Base-by-base conservation (phyloP, 2,329 filamentous ascomycete species). In the Elsinoe necatrix region DNA sequence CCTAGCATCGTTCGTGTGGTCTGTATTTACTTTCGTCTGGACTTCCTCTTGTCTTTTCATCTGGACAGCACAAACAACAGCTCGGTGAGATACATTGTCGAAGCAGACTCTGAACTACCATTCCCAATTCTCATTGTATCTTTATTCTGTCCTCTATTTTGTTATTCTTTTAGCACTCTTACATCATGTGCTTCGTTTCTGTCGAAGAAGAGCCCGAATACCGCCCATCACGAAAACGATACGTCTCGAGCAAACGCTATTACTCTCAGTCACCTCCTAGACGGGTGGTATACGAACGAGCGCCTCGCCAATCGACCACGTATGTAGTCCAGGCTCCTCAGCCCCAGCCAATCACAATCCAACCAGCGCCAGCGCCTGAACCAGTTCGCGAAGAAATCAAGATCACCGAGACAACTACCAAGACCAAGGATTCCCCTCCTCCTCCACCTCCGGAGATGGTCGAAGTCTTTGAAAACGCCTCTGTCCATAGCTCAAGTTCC, bases 111-210 rank as follows among this genome's bases (percentile, higher is more conserved):
- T 37, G 5, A 37, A 31, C 42, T 50, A 25, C 52, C 25, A 31
- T 43, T n/a, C 27, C 4, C 25, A 45, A 42, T 23, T 35, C 54
- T 51, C 55, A 20, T 51, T 55, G 54, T 50, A 39, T 34, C 16
- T 27, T 29, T 48, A 6, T 27, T 48, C 6, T 52, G 25, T 52
- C 6, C 6, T 18, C 11, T 23, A 16, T 11, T 37, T 21, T n/a
- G 11, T 14, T 52, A 6, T 37, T n/a, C 48, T n/a, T 27, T 23
- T 25, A 16, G 31, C 8, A 37, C 8, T 21, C 1, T n/a, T 3
- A n/a, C n/a, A 52, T 8, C 31, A 76, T 77, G 75, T 77, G 75
- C 65, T 72, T 76, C 34, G 64, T 76, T 65, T 72, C 70, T 59
- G 71, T 76, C 56, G 71, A 70, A 58, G 69, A 74, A 54, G 71